A percentile compares a stretch with the other conserved stretches of the same genome.
Evolutionary conservation across 192 early-diverging fungal genomes (phyloP).

Genomic region (Linnemannia hyalina): DNA sequence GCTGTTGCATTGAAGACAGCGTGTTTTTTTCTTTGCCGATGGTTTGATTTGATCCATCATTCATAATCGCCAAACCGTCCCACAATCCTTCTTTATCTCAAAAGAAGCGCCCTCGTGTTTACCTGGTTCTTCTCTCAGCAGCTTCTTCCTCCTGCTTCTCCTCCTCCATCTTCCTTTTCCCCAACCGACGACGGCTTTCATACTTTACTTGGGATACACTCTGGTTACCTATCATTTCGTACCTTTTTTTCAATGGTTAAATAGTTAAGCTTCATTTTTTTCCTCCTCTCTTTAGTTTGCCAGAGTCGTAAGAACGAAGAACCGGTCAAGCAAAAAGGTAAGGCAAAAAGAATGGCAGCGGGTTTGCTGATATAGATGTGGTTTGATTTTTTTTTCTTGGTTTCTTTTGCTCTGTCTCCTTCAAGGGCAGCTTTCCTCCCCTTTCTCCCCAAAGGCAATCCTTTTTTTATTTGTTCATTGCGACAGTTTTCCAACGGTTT

Average conservation of each 20-base stretch:
- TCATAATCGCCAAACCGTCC: no score
- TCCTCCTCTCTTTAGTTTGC: neutral
- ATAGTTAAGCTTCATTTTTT: neutral
- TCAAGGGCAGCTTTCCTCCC: neutral
- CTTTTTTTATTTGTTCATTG: neutral
- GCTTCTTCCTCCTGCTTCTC: neutral
- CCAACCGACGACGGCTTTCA: neutral
- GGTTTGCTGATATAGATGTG: neutral
- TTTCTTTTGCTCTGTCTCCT: neutral
- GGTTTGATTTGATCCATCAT: no score
- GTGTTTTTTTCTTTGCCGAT: no score
- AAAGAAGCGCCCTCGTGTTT: no score
- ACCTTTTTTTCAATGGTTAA: neutral
- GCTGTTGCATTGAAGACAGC: no score
- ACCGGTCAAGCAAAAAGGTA: neutral
- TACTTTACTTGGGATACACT: neutral
- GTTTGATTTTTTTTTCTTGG: neutral
- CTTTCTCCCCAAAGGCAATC: neutral
- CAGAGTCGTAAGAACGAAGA: neutral
- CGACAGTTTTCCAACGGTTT: neutral
- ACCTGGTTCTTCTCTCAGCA: no score
- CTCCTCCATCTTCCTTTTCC: neutral
- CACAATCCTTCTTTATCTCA: no score
- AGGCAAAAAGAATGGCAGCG: neutral
- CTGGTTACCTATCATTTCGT: neutral